Base-by-base conservation (phyloP, 371 early-diverging fungal species). In the Saksenaea vasiformis region DNA sequence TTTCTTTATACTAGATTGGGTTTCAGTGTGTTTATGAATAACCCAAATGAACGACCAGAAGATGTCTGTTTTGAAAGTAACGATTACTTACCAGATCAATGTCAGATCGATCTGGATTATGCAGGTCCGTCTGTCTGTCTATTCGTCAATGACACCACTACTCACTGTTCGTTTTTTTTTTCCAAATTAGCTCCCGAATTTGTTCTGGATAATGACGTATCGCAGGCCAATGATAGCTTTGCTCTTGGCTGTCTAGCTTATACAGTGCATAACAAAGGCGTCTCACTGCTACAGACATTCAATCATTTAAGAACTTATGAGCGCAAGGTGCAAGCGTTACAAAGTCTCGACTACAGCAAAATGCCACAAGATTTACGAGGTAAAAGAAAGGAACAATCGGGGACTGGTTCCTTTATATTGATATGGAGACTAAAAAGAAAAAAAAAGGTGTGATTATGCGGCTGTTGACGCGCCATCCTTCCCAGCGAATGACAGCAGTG, bases 141-240 rank as follows among this genome's bases (percentile, higher is more conserved):
- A 34, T 0, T n/a, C n/a, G n/a, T n/a, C n/a, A n/a, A n/a, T n/a
- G n/a, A n/a, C n/a, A n/a, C n/a, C n/a, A n/a, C n/a, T n/a, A n/a
- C n/a, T n/a, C n/a, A n/a, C n/a, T n/a, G n/a, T n/a, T n/a, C n/a
- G n/a, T n/a, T n/a, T n/a, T n/a, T n/a, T n/a, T n/a, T n/a, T n/a
- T n/a, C n/a, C n/a, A n/a, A n/a, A n/a, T n/a, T 80, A 79, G 94
- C 95, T 0, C 95, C 95, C 4, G 95, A 95, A 58, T 84, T 76
- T 53, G 83, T 90, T 1, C 67, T 93, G 53, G 86, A 91, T 38
- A 76, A 85, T 17, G 66, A 68, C 22, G 67, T 86, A 5, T 63
- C 69, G 1, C 74, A 85, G 13, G 80, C 87, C 22, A 88, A 89
- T 60, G 95, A 95, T 69, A 84, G 91, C 77, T 95, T 93, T 70